phyloP scores from a whole-genome alignment of 345 rosid genomes.

The Acer yangbiense region DNA sequence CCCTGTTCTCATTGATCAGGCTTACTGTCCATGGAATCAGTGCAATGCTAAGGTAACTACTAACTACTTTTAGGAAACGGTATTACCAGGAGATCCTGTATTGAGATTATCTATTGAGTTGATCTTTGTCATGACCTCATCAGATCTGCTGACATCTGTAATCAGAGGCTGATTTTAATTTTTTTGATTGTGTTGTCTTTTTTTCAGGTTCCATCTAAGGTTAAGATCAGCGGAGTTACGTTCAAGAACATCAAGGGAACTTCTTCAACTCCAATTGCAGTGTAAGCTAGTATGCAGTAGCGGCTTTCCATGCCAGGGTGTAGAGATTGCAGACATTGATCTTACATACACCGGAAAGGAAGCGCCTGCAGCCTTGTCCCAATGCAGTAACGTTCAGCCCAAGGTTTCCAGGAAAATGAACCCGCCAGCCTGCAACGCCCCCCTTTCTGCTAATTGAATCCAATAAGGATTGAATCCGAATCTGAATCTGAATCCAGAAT shows the following conservation, averaged over 20 bases:
- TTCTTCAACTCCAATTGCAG: slow-evolving; percentile 4
- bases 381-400: slow-evolving; percentile 30
- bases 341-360: slow-evolving; percentile 13
- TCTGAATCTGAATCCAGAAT: neutral
- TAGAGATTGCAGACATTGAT: slow-evolving; percentile 32
- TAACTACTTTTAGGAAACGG: no score
- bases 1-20: slow-evolving; percentile 58
- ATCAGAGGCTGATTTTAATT: no score
- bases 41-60: slow-evolving; percentile 42
- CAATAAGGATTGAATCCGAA: neutral
- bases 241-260: slow-evolving; percentile 38
- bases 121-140: no score
- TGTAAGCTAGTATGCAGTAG: slow-evolving; percentile 32
- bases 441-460: neutral
- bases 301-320: slow-evolving; percentile 20
- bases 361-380: slow-evolving; percentile 10
- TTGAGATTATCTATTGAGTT: no score
- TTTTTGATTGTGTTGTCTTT: neutral
- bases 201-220: slow-evolving; percentile 23
- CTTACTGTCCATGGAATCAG: slow-evolving; percentile 40
- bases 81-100: no score
- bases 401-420: slow-evolving; percentile 18
- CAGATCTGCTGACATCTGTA: no score
- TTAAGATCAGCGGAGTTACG: slow-evolving; percentile 22
- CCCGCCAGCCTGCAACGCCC: slow-evolving; percentile 21